Conservation (phyloP, 345 rosid species). For the Syzygium grande region DNA sequence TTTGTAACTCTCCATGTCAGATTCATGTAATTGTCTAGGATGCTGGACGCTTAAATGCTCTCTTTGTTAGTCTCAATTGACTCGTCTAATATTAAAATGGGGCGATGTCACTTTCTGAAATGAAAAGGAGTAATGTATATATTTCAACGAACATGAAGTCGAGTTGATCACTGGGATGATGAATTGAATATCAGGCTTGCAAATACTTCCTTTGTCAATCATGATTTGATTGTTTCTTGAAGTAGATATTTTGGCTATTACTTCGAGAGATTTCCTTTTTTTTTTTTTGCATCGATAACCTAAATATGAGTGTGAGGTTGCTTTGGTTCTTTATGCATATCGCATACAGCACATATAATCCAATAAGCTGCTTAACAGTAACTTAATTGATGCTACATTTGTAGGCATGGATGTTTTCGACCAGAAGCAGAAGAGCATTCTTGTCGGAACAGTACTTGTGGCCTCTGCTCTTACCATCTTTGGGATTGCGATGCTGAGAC, state of each 20-base stretch:
- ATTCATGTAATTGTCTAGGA: not conserved
- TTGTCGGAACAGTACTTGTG: conserved; percentile 17
- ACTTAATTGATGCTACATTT: conserved; percentile 1
- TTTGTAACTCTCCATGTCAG: not conserved
- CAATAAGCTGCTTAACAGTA: not conserved
- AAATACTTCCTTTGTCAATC: not conserved
- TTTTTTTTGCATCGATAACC: not conserved
- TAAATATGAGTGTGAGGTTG: not conserved
- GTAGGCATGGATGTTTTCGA: conserved; percentile 29
- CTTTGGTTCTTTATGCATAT: not conserved
- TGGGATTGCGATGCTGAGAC: conserved; percentile 20
- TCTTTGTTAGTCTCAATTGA: not conserved
- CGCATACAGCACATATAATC: not conserved
- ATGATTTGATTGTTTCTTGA: not conserved
- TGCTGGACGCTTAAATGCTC: not conserved
- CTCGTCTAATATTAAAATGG: not conserved
- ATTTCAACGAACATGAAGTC: not conserved
- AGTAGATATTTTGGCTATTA: not conserved
- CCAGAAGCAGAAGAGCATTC: conserved; percentile 13
- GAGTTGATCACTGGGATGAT: not conserved
- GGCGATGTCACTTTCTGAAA: not conserved
- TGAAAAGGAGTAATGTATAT: not conserved
- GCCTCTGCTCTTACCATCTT: conserved; percentile 21
- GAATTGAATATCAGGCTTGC: not conserved
- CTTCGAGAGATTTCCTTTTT: not conserved